phyloP scores from a whole-genome alignment of 176 grass and related monocot genomes.

The Oryza rufipogon region DNA sequence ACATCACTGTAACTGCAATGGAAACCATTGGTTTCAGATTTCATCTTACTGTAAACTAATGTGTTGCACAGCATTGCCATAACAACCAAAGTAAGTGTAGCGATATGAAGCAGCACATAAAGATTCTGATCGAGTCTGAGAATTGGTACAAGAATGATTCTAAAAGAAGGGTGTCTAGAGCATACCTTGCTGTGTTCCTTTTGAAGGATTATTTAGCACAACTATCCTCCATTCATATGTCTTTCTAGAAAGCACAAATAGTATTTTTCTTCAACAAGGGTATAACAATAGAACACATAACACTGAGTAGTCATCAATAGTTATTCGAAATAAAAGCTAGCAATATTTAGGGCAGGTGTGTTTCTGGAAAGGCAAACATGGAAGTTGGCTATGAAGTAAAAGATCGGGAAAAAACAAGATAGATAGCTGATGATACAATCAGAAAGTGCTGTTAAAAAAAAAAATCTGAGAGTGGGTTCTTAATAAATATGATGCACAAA shows the following conservation, averaged over 20 bases:
- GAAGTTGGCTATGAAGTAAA: not conserved
- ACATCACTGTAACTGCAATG: not conserved
- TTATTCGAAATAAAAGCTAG: not conserved
- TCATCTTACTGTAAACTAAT: not conserved
- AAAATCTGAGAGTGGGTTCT: not conserved
- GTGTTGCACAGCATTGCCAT: not conserved
- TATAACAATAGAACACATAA: not conserved
- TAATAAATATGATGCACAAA: not conserved
- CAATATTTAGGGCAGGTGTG: not conserved
- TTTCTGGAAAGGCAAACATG: slow-evolving; percentile 4
- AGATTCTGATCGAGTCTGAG: not conserved
- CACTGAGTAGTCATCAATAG: not conserved
- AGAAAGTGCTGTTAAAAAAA: not conserved
- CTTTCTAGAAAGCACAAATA: not conserved
- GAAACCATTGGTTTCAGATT: not conserved
- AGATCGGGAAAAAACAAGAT: not conserved
- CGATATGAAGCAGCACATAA: not conserved
- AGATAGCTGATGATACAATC: not conserved
- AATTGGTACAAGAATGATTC: not conserved
- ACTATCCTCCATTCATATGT: not conserved
- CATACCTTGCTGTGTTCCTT: not conserved
- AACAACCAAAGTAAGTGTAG: not conserved
- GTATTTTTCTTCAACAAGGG: not conserved
- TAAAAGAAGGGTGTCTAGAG: not conserved
- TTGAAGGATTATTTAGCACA: not conserved